Conservation (phyloP, 257 asterid genomes). For the Solanum sparsipilum region DNA sequence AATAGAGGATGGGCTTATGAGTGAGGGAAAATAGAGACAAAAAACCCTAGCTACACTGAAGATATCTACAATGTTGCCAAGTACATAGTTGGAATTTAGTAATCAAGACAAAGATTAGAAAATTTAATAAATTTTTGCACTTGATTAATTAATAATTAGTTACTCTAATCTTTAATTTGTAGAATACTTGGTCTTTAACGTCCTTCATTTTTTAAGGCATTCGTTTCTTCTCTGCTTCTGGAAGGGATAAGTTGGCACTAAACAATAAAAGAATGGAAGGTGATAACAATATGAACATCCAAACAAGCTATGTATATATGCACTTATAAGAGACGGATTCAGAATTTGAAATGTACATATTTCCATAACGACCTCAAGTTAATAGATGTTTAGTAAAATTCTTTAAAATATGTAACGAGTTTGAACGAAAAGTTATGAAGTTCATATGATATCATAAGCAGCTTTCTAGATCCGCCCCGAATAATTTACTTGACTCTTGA, state of each 20-base stretch:
- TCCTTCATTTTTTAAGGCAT: background rate
- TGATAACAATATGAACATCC: background rate
- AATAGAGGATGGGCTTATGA: constrained; percentile 41
- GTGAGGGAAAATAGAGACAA: constrained; percentile 31
- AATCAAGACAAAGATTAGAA: background rate
- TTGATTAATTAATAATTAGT: background rate
- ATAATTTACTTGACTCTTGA: background rate
- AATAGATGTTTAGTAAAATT: background rate
- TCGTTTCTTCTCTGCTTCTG: background rate
- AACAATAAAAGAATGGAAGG: background rate
- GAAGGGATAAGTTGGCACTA: background rate
- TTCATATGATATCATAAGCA: background rate
- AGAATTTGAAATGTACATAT: background rate
- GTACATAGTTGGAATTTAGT: background rate
- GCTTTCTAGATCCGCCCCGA: background rate
- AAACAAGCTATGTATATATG: background rate
- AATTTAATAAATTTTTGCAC: background rate
- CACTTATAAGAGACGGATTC: background rate
- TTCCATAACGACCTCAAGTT: background rate
- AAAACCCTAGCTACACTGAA: background rate
- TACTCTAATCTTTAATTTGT: background rate
- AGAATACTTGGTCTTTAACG: constrained; percentile 13
- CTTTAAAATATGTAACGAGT: background rate
- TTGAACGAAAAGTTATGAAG: background rate
- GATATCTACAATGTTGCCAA: constrained; percentile 10